Conservation (phyloP, 2,329 filamentous ascomycete genomes). For the Claviceps pazoutovae region DNA sequence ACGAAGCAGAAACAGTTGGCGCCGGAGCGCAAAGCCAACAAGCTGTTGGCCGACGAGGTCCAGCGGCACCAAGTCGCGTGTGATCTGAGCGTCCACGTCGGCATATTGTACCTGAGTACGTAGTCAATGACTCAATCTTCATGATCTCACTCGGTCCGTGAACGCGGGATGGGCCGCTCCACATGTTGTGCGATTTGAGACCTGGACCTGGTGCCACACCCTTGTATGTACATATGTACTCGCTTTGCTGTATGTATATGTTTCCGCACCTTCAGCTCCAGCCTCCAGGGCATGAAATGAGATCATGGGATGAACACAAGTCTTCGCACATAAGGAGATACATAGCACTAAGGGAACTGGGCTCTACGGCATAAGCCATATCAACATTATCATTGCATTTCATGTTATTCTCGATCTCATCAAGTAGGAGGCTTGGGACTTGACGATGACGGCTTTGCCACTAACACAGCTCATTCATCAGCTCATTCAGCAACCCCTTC, state of each 20-base stretch:
- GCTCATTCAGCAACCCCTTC: no score
- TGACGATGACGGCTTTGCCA: not conserved
- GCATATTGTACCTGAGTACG: no score
- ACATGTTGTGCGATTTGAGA: not conserved
- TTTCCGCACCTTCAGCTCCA: not conserved
- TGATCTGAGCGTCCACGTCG: no score
- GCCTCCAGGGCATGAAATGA: not conserved
- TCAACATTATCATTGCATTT: no score
- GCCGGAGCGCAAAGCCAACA: conserved; percentile 79
- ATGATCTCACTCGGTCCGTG: no score
- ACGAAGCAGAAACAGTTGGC: conserved; percentile 82
- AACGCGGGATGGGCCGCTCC: not conserved
- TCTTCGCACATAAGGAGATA: not conserved
- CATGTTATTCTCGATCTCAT: no score
- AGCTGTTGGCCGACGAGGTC: conserved; percentile 65
- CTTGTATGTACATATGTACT: not conserved
- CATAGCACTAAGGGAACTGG: no score
- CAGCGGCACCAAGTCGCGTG: no score
- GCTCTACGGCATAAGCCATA: no score
- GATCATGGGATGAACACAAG: not conserved
- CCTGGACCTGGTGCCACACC: not conserved
- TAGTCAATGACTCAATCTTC: no score
- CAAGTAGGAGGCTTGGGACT: no score
- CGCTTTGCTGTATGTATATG: not conserved
- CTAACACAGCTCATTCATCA: no score